A percentile compares a stretch with the other conserved stretches of the same genome.
Evolutionary conservation across 805 yeast species (phyloP).

Genomic region (Candida methanosorbosa): DNA sequence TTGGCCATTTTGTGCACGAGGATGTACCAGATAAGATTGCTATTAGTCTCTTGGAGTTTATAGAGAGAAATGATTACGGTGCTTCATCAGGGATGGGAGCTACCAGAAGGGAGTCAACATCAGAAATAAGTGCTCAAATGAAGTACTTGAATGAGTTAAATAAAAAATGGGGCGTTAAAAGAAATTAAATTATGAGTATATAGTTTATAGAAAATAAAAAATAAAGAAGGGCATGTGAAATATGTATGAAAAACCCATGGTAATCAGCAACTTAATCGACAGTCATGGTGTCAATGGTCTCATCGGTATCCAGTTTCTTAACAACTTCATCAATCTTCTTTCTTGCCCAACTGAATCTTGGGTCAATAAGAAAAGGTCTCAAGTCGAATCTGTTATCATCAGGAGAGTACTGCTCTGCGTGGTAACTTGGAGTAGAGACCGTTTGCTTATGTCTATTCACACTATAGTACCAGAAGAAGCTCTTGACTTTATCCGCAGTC

Average conservation of each 20-base stretch:
- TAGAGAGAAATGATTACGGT: slow-evolving; percentile 32
- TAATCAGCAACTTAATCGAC: slow-evolving; percentile 33
- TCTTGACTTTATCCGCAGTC: slow-evolving; percentile 86
- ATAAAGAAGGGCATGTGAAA: background rate
- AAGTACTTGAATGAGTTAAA: slow-evolving; percentile 20
- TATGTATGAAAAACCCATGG: too few species aligned
- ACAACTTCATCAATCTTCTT: slow-evolving; percentile 80
- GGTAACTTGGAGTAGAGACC: slow-evolving; percentile 93
- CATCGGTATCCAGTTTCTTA: slow-evolving; percentile 37
- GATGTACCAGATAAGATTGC: slow-evolving; percentile 72
- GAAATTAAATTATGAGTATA: slow-evolving; percentile 1
- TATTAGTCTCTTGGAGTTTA: slow-evolving; percentile 39
- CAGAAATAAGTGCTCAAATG: slow-evolving; percentile 14
- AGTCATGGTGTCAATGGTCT: slow-evolving; percentile 28
- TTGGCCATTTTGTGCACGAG: slow-evolving; percentile 95
- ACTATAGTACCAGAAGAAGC: slow-evolving; percentile 89
- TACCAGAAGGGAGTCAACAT: slow-evolving; percentile 31
- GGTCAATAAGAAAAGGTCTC: slow-evolving; percentile 91
- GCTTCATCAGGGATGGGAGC: slow-evolving; percentile 12
- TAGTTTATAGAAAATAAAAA: background rate
- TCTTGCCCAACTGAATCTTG: slow-evolving; percentile 83
- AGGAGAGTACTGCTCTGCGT: slow-evolving; percentile 97
- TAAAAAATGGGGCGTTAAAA: slow-evolving; percentile 25
- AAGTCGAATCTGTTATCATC: slow-evolving; percentile 96
- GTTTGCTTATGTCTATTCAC: slow-evolving; percentile 96